Conservation (phyloP, 768 basidiomycete genomes). For the Neoboletus subvelutipes region DNA sequence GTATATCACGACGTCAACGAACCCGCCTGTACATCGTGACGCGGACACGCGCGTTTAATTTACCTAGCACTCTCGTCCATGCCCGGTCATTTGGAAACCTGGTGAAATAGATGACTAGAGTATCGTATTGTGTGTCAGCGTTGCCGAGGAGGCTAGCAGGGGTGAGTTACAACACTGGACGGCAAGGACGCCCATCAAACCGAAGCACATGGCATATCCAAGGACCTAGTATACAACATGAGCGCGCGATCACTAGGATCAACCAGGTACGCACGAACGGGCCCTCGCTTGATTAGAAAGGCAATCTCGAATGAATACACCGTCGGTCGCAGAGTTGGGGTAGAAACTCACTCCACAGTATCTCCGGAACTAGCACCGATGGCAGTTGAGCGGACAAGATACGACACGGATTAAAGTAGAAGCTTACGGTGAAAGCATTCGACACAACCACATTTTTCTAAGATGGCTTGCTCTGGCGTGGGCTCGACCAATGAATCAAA, state of each 20-base stretch:
- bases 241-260: not conserved
- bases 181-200: not conserved
- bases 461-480: not conserved
- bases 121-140: not conserved
- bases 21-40: not conserved
- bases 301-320: not conserved
- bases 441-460: not conserved
- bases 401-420: not conserved
- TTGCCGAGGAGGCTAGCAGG: too few relatives aligned
- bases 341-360: constrained; percentile 1
- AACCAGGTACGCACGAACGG: constrained; percentile 4
- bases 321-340: not conserved
- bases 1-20: not conserved
- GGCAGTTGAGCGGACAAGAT: not conserved
- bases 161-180: not conserved
- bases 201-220: not conserved
- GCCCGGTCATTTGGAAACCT: constrained; percentile 9
- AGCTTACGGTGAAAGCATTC: not conserved
- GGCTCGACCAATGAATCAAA: not conserved
- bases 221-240: not conserved
- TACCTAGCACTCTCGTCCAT: constrained; percentile 2
- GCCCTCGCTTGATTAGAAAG: constrained; percentile 1
- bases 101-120: constrained; percentile 10
- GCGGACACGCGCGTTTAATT: not conserved
- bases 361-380: not conserved